Evolutionary conservation across 2,329 filamentous ascomycete genomes (phyloP).

Genomic region (Aspergillus vadensis): DNA sequence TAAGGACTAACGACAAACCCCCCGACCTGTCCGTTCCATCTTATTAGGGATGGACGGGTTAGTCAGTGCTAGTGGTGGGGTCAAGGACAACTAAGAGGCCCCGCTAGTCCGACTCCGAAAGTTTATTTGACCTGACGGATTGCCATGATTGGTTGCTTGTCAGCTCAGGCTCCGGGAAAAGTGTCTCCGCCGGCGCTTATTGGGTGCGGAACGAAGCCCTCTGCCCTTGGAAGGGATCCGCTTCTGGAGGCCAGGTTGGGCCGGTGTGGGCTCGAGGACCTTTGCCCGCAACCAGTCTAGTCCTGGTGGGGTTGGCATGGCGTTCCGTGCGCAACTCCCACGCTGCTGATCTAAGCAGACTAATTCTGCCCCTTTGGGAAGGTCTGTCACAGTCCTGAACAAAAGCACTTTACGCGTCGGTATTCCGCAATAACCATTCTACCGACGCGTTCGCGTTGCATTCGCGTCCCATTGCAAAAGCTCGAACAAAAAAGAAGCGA

Average conservation of each 20-base stretch:
- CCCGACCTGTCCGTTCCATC: conserved; percentile 1
- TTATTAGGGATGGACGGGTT: conserved; percentile 12
- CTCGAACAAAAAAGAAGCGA: conserved; percentile 9
- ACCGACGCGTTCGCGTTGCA: conserved; percentile 33
- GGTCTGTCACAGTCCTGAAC: background rate
- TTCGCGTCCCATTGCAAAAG: conserved; percentile 26
- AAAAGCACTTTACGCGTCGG: conserved; percentile 42
- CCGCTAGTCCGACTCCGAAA: conserved; percentile 20
- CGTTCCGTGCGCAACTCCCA: background rate
- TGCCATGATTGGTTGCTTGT: conserved; percentile 6
- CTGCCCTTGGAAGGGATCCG: conserved; percentile 19
- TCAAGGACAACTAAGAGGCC: conserved; percentile 12
- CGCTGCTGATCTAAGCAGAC: background rate
- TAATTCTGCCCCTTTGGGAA: too few relatives aligned
- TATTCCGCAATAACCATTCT: conserved; percentile 14
- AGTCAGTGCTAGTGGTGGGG: conserved; percentile 8
- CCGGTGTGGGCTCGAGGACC: conserved; percentile 14
- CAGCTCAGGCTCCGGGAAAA: conserved; percentile 10
- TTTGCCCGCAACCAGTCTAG: conserved; percentile 12
- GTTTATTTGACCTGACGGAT: conserved; percentile 1
- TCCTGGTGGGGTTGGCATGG: background rate
- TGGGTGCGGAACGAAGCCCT: conserved; percentile 9
- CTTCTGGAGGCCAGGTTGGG: conserved; percentile 15
- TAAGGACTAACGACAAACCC: background rate
- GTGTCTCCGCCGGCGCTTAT: conserved; percentile 2